A percentile compares a stretch with the other conserved stretches of the same genome.
Conservation (phyloP, 129 eudicot species). For the Artemisia annua region DNA sequence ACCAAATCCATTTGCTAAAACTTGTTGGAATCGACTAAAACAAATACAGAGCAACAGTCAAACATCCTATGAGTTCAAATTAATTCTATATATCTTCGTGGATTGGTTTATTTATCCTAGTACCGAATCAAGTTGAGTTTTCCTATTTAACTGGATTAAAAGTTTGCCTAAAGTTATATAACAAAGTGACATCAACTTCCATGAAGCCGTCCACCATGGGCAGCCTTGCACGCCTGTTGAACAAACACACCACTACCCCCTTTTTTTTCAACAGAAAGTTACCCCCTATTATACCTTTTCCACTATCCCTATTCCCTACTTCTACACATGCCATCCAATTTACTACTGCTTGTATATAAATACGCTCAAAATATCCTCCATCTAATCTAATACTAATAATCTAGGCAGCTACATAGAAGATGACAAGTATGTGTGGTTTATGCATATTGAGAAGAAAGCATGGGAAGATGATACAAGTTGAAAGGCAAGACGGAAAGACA, state of each 20-base stretch:
- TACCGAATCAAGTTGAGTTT: not conserved
- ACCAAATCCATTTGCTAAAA: no score
- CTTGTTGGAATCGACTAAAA: no score
- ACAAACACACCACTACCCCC: not conserved
- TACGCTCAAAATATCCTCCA: no score
- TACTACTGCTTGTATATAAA: no score
- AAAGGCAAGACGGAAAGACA: not conserved
- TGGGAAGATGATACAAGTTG: not conserved
- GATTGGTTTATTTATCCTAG: not conserved
- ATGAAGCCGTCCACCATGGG: not conserved
- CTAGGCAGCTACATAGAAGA: not conserved
- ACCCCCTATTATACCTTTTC: no score
- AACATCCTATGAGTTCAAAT: no score
- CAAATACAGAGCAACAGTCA: no score
- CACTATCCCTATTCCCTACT: no score
- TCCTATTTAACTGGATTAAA: not conserved
- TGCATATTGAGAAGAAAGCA: not conserved
- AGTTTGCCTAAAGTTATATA: not conserved
- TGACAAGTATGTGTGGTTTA: not conserved
- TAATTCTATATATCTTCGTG: no score
- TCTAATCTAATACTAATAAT: no score
- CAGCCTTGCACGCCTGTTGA: not conserved
- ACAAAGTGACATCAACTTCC: conserved; percentile 6
- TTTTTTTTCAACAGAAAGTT: no score
- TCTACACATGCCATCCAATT: no score